Conservation (phyloP, 1,284 basidiomycete genomes). For the Ustilago loliicola region DNA sequence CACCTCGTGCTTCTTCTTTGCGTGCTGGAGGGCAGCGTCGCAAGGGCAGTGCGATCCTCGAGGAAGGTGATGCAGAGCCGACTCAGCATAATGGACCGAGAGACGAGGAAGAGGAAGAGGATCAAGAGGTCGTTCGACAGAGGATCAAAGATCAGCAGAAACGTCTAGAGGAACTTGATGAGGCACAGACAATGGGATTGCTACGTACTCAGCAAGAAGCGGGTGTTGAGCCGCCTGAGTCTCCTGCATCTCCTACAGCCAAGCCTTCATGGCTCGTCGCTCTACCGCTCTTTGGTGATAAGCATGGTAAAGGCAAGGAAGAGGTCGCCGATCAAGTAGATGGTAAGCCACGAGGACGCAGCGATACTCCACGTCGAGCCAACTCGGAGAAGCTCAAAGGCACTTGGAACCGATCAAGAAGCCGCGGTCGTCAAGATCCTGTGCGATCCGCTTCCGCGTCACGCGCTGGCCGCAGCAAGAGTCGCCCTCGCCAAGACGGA, state of each 20-base stretch:
- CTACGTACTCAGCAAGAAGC: conserved; percentile 44
- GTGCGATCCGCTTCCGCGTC: conserved; percentile 34
- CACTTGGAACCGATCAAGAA: neutral
- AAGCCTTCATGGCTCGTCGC: conserved; percentile 31
- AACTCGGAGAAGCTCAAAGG: conserved; percentile 31
- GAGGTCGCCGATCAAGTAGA: neutral
- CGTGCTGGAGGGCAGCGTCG: conserved; percentile 3
- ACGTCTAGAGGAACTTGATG: conserved; percentile 42
- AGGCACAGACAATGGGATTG: conserved; percentile 42
- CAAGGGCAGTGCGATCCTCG: conserved; percentile 9
- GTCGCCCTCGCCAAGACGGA: conserved; percentile 6
- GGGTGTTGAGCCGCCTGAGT: conserved; percentile 33
- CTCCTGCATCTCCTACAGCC: conserved; percentile 8
- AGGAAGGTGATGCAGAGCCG: conserved; percentile 1
- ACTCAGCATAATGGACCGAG: neutral
- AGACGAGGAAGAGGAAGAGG: conserved; percentile 36
- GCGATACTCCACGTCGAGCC: conserved; percentile 13
- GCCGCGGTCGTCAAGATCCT: conserved; percentile 4
- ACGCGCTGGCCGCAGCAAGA: conserved; percentile 23
- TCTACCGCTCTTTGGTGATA: conserved; percentile 33
- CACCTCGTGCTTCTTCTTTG: conserved; percentile 7
- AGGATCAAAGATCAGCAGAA: conserved; percentile 39
- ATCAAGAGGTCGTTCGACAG: conserved; percentile 29
- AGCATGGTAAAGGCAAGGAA: conserved; percentile 10
- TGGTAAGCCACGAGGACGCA: conserved; percentile 15